These are phyloP conservation scores for Arabidopsis hybrid DNA, from an alignment of 441 rosid species.

Conservation along the genomic window DNA sequence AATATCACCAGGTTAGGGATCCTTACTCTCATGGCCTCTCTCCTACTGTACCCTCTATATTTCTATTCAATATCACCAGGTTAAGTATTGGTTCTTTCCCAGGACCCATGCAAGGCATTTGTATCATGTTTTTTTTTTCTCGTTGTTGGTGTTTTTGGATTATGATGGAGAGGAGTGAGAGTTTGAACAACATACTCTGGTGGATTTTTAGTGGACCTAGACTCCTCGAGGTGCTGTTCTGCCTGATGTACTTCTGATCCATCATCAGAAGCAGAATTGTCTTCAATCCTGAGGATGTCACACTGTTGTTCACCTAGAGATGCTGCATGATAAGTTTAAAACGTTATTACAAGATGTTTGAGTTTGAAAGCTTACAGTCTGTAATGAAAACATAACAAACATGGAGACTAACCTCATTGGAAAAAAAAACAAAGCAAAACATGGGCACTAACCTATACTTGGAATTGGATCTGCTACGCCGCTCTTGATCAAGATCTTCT, in stretches of 20 bases:
- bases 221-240: constrained; percentile 44
- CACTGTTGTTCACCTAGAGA: constrained; percentile 36
- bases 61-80: constrained; percentile 20
- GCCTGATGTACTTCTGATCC: constrained; percentile 50
- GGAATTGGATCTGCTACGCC: constrained; percentile 41
- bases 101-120: background rate
- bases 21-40: background rate
- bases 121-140: background rate
- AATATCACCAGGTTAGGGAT: constrained; percentile 1
- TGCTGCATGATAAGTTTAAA: constrained; percentile 48
- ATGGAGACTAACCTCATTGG: background rate
- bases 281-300: constrained; percentile 39
- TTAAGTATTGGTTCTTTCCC: constrained; percentile 3
- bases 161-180: constrained; percentile 34
- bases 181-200: constrained; percentile 48
- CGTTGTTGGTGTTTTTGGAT: background rate
- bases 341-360: constrained; percentile 17
- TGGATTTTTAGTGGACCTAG: constrained; percentile 45
- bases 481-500: constrained; percentile 53
- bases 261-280: constrained; percentile 47
- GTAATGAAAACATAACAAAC: constrained; percentile 22
- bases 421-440: background rate
- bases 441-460: constrained; percentile 47
- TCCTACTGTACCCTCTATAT: background rate
- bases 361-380: background rate